Evolutionary conservation across 169 alveolate species (phyloP).

Genomic region (Plasmodium knowlesi): DNA sequence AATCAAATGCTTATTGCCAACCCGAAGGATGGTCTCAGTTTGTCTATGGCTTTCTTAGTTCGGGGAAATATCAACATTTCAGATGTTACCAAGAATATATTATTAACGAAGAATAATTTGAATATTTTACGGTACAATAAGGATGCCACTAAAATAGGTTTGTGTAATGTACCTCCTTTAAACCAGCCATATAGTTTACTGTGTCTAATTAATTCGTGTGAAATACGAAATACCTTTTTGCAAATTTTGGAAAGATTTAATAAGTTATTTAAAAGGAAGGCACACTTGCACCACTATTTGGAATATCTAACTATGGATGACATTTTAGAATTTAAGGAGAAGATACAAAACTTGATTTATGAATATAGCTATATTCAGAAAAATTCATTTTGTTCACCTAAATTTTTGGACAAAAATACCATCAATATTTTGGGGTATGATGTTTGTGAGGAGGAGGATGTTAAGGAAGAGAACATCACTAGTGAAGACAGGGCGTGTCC

Average conservation of each 20-base stretch:
- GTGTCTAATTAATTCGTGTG: constrained; percentile 91
- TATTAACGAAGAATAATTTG: constrained; percentile 87
- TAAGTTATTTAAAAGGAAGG: constrained; percentile 90
- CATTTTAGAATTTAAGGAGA: constrained; percentile 81
- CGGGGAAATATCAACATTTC: constrained; percentile 92
- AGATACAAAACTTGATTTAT: constrained; percentile 80
- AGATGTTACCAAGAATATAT: constrained; percentile 91
- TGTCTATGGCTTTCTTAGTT: constrained; percentile 93
- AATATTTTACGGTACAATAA: constrained; percentile 92
- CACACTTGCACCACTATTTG: constrained; percentile 92
- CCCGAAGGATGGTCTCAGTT: constrained; percentile 87
- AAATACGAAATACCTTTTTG: constrained; percentile 84
- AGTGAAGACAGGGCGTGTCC: constrained; percentile 15
- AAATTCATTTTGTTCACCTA: constrained; percentile 66
- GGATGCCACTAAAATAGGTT: constrained; percentile 93
- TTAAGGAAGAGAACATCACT: background rate
- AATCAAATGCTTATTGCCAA: constrained; percentile 83
- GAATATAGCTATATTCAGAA: constrained; percentile 72
- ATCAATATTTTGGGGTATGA: constrained; percentile 56
- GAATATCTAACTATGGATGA: constrained; percentile 79
- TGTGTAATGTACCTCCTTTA: constrained; percentile 91
- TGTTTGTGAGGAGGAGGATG: constrained; percentile 46
- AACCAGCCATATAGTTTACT: constrained; percentile 89
- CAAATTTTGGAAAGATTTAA: constrained; percentile 86
- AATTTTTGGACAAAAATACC: constrained; percentile 57